Conservation (phyloP, 139 green algal species). For the Volvox reticuliferus region DNA sequence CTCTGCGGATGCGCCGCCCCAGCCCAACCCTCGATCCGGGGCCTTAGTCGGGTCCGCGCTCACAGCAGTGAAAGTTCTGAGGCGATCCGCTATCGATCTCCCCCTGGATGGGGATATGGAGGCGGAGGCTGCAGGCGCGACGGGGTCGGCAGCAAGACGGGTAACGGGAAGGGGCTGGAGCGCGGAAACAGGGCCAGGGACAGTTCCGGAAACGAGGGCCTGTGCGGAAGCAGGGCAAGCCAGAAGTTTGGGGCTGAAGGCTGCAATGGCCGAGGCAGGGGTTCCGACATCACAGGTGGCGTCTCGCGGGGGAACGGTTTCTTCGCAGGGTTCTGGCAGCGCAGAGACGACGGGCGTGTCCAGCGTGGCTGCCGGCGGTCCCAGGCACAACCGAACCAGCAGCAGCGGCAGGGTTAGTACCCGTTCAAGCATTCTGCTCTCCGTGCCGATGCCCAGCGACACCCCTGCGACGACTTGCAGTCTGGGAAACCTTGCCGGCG, state of each 20-base stretch:
- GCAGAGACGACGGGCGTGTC: background rate
- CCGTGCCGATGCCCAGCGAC: too few relatives aligned
- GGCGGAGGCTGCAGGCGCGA: background rate
- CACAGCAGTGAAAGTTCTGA: background rate
- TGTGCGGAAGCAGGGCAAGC: background rate
- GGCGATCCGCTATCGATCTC: background rate
- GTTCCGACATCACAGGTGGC: background rate
- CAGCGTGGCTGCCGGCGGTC: background rate
- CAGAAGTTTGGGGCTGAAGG: background rate
- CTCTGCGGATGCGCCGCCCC: background rate
- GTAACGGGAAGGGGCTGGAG: background rate
- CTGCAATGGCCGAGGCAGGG: too few relatives aligned
- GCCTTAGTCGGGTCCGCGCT: background rate
- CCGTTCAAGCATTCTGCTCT: too few relatives aligned
- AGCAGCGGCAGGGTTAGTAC: background rate
- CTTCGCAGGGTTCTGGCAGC: background rate
- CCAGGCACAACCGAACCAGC: background rate
- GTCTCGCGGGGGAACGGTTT: background rate
- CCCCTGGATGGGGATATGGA: background rate
- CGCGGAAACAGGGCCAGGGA: background rate
- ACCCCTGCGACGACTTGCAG: too few relatives aligned
- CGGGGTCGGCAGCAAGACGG: background rate
- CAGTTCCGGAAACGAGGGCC: background rate
- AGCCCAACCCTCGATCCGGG: background rate
- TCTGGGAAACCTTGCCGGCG: too few relatives aligned